These are phyloP conservation scores for Diaporthe caulivora DNA, from an alignment of 2,329 filamentous ascomycete genomes.

Conservation along the genomic window DNA sequence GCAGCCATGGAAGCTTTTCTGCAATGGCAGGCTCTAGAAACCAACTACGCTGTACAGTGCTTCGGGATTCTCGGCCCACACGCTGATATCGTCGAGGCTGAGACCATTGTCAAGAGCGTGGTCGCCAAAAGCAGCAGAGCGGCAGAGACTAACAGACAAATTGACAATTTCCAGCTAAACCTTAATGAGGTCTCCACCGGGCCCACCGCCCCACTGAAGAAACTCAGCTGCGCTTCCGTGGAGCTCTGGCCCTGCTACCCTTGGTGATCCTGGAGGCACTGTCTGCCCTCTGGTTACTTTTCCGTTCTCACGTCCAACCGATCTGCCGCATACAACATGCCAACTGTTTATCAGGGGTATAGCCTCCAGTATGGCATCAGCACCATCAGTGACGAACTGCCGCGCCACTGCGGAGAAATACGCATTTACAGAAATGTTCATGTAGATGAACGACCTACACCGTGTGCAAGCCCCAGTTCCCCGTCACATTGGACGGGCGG, in stretches of 20 bases:
- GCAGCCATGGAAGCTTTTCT: background rate
- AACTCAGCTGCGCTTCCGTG: conserved; percentile 25
- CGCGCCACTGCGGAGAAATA: conserved; percentile 23
- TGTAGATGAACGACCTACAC: conserved; percentile 5
- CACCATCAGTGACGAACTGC: background rate
- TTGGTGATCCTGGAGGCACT: background rate
- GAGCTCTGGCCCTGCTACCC: background rate
- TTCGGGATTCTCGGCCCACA: background rate
- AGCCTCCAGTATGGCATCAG: background rate
- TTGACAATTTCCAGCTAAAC: conserved; percentile 30
- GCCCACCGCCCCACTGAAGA: conserved; percentile 26
- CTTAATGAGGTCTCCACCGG: conserved; percentile 13
- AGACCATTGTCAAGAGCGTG: background rate
- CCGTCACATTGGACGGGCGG: conserved; percentile 18
- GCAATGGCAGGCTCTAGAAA: background rate
- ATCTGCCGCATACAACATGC: background rate
- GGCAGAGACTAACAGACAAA: background rate
- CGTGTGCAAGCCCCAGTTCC: conserved; percentile 2
- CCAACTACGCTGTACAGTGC: too few relatives aligned
- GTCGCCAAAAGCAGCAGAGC: background rate
- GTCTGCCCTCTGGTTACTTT: background rate
- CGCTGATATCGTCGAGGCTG: background rate
- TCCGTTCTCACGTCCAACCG: too few relatives aligned
- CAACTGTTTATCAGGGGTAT: background rate
- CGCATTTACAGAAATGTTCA: background rate